phyloP scores from a whole-genome alignment of 495 filamentous ascomycete species.

The Astrocystis sublimbata region DNA sequence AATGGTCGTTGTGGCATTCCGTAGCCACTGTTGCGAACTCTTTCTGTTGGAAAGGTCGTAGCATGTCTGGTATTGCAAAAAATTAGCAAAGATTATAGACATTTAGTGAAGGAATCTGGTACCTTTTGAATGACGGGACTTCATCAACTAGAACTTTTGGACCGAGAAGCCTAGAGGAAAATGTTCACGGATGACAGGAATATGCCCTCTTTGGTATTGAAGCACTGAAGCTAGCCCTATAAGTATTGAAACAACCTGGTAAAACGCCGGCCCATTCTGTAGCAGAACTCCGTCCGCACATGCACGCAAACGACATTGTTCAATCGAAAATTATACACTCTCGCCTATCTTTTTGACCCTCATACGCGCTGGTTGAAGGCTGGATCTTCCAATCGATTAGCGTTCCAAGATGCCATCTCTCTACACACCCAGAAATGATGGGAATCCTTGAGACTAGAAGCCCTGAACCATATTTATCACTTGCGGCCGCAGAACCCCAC shows the following conservation, averaged over 20 bases:
- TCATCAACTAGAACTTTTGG: too few species aligned
- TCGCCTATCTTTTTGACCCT: background rate
- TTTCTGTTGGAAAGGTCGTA: too few species aligned
- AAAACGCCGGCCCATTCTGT: constrained; percentile 14
- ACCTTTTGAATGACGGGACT: too few species aligned
- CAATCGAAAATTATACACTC: background rate
- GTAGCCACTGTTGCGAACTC: too few species aligned
- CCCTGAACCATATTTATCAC: constrained; percentile 49
- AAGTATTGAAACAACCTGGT: constrained; percentile 7
- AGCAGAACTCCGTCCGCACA: constrained; percentile 21
- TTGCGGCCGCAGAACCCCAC: constrained; percentile 43
- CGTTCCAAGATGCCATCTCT: background rate
- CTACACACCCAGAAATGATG: too few species aligned
- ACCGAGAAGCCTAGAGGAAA: too few species aligned
- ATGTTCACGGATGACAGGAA: background rate
- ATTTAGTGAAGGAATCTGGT: too few species aligned
- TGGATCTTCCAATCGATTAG: background rate
- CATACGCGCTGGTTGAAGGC: background rate
- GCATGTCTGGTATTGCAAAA: too few species aligned
- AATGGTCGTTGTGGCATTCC: too few species aligned
- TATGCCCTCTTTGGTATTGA: background rate
- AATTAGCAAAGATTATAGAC: too few species aligned
- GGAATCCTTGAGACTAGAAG: too few species aligned
- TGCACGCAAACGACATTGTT: constrained; percentile 7
- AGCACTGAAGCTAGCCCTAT: constrained; percentile 8